These are phyloP conservation scores for Xylaria sp. DNA, from an alignment of 2,329 filamentous ascomycete genomes.

Conservation along the genomic window DNA sequence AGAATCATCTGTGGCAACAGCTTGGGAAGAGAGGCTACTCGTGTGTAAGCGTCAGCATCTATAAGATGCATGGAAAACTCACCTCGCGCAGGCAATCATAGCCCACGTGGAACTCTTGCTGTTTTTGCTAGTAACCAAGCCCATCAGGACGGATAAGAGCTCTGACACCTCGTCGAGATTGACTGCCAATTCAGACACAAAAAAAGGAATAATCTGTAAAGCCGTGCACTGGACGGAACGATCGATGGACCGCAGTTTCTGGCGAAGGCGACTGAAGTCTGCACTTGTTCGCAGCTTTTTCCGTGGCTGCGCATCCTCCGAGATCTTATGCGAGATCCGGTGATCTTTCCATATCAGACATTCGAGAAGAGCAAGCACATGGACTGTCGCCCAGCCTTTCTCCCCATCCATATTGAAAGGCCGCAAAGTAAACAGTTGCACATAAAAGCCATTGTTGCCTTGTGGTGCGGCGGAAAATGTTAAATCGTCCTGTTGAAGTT, in stretches of 20 bases:
- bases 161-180: constrained; percentile 55
- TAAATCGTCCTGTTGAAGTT: constrained; percentile 79
- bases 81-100: constrained; percentile 81
- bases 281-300: constrained; percentile 54
- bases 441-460: constrained; percentile 48
- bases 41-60: constrained; percentile 12
- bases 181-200: constrained; percentile 51
- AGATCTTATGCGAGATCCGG: constrained; percentile 26
- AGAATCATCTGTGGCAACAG: constrained; percentile 41
- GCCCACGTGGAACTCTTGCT: constrained; percentile 74
- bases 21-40: constrained; percentile 50
- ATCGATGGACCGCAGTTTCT: constrained; percentile 51
- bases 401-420: constrained; percentile 58
- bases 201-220: constrained; percentile 61
- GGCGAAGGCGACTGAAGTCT: constrained; percentile 49
- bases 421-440: constrained; percentile 56
- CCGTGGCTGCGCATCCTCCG: constrained; percentile 49
- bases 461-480: constrained; percentile 54
- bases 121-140: constrained; percentile 71
- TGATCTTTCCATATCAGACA: constrained; percentile 42
- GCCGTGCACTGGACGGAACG: constrained; percentile 51
- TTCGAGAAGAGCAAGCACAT: constrained; percentile 62
- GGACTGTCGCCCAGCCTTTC: constrained; percentile 62
- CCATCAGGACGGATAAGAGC: constrained; percentile 60
- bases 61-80: constrained; percentile 34